Evolutionary conservation across 208 protist genomes (phyloP), one percentile per base, ranked within the genome.

Genomic region (Wallacemonas sp.): DNA sequence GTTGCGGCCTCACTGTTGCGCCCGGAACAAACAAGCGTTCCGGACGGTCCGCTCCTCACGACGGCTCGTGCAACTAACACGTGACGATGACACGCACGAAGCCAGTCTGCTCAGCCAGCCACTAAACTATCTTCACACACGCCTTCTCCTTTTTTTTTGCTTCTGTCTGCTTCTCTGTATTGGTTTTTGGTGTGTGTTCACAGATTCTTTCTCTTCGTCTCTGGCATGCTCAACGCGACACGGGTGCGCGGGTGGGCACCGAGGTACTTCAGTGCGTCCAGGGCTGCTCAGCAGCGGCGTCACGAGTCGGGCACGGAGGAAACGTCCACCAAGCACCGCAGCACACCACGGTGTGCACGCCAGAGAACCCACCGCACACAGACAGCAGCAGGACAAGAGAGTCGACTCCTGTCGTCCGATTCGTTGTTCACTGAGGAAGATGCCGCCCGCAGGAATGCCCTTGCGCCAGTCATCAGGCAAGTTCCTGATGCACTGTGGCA

Each of bases 221-320:
- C 10, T 44, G 21, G 9, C 13, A 30, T 45, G 8, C 26, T 5
- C 19, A 54, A 22, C 26, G 8, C 24, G 12, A 69, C 73, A 0
- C 12, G 46, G 22, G 22, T 63, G 34, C 59, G 68, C 9, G 69
- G 70, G 0, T 89, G 83, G 83, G 66, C 72, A 13, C 79, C 83
- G 15, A 45, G 62, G 12, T 86, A 89, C 71, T 83, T 84, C 42
- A 62, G 59, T 24, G 37, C 22, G 15, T 30, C 19, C 5, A 45
- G 21, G 41, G 41, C 19, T 8, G 41, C 41, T n/a, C n/a, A n/a
- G n/a, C n/a, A n/a, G n/a, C n/a, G n/a, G n/a, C n/a, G n/a, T n/a
- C n/a, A n/a, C n/a, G n/a, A n/a, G n/a, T 41, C 36, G 36, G 36
- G 10, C 24, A 13, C 32, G 17, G 19, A 24, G 44, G 27, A 1